These are phyloP conservation scores for Entonaema liquescens DNA, from an alignment of 495 filamentous ascomycete genomes.

Conservation along the genomic window DNA sequence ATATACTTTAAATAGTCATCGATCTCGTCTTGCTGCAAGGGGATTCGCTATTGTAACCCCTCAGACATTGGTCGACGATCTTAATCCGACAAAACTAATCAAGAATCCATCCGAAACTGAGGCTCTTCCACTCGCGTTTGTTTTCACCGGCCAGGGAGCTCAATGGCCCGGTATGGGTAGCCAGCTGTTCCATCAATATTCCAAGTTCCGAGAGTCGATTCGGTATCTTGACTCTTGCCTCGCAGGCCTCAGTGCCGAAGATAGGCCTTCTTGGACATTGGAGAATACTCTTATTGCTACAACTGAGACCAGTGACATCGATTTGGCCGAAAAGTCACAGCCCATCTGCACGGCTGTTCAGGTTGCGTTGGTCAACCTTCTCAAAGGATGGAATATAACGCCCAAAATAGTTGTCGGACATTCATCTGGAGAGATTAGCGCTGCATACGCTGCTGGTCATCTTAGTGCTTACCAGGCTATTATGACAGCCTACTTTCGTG, in stretches of 20 bases:
- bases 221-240: too few relatives aligned
- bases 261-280: too few relatives aligned
- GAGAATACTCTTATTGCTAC: too few relatives aligned
- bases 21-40: too few relatives aligned
- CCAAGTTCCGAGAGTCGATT: too few relatives aligned
- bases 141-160: not conserved
- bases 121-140: not conserved
- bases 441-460: conserved; percentile 57
- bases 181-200: too few relatives aligned
- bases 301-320: too few relatives aligned
- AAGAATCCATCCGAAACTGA: not conserved
- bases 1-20: too few relatives aligned
- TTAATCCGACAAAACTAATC: not conserved
- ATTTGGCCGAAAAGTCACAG: not conserved
- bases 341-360: not conserved
- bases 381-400: conserved; percentile 58
- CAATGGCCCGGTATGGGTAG: not conserved
- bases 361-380: conserved; percentile 44
- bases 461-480: conserved; percentile 44
- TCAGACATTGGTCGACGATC: not conserved
- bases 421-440: conserved; percentile 70
- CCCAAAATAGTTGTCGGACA: conserved; percentile 65
- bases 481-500: not conserved
- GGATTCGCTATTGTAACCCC: too few relatives aligned
- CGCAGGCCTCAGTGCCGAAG: too few relatives aligned